A percentile compares a stretch with the other conserved stretches of the same genome.
Conservation (phyloP, 202 grass and related monocot genomes). For the Brachypodium distachyon region DNA sequence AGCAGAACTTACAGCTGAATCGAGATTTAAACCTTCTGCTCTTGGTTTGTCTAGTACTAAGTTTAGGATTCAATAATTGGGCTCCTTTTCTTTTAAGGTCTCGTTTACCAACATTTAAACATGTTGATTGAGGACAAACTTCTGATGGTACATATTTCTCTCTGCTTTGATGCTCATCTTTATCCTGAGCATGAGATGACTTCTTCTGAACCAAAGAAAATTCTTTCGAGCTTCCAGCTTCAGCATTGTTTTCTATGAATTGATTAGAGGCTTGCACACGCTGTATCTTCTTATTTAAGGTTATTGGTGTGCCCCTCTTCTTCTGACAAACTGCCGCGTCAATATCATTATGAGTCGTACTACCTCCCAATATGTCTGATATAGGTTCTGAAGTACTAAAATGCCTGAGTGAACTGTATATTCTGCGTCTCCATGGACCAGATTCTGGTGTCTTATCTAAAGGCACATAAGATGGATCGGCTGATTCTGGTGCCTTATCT, state of each 20-base stretch:
- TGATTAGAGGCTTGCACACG: slow-evolving; percentile 37
- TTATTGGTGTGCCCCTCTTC: slow-evolving; percentile 22
- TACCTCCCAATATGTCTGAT: slow-evolving; percentile 10
- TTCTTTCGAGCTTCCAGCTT: slow-evolving; percentile 27
- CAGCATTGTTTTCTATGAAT: slow-evolving; percentile 22
- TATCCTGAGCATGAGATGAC: not conserved
- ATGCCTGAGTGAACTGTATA: slow-evolving; percentile 47
- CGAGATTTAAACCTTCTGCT: slow-evolving; percentile 38
- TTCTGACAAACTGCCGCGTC: slow-evolving; percentile 12
- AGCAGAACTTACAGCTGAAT: slow-evolving; percentile 38
- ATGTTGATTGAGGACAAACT: not conserved
- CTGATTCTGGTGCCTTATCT: slow-evolving; percentile 1
- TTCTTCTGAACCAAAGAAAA: slow-evolving; percentile 23
- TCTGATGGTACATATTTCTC: slow-evolving; percentile 2
- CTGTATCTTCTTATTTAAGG: slow-evolving; percentile 50
- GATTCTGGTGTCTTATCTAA: slow-evolving; percentile 6
- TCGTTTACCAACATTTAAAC: slow-evolving; percentile 18
- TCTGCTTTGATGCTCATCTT: slow-evolving; percentile 11
- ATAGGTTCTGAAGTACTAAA: slow-evolving; percentile 42
- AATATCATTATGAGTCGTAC: slow-evolving; percentile 21
- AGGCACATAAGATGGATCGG: no score
- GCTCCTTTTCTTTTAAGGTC: slow-evolving; percentile 50
- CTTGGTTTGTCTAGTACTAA: slow-evolving; percentile 31
- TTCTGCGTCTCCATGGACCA: slow-evolving; percentile 28
- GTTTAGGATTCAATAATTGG: slow-evolving; percentile 50